Evolutionary conservation across 1,284 basidiomycete species (phyloP), one percentile per base, ranked within the genome.

Genomic region (Blastosporella zonata): DNA sequence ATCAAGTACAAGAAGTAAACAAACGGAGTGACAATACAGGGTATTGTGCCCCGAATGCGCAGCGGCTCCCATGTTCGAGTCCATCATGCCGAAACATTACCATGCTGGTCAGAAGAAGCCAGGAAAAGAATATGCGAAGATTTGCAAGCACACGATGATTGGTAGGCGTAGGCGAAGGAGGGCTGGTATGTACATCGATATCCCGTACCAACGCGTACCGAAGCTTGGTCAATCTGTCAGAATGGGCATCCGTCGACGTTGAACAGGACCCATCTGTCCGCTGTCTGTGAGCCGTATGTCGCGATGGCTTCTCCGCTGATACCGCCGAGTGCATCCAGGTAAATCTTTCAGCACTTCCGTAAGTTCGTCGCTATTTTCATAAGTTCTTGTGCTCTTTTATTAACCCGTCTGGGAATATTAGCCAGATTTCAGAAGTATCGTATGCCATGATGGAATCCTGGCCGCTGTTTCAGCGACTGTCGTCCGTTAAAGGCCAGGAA

Each of bases 181-280:
- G 33, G 34, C 31, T 37, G 6, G 7, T 36, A 34, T 44, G n/a
- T 40, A 47, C 13, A 34, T 37, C 36, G 36, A 21, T 6, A 41
- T 18, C 39, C 17, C 27, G 25, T 37, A 37, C 36, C 20, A 37
- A 37, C 36, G 15, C 33, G 43, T 45, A 21, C 25, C 35, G 36
- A 29, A 23, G 28, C 9, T 21, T n/a, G 21, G 28, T 18, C 37
- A 33, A 35, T 39, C 45, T 38, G 45, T 46, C 45, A 46, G 27
- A 41, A 41, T 25, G 27, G 2, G 39, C 39, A 41, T 41, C 25
- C 39, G 39, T 41, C 27, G 45, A 46, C 34, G 22, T 45, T 36
- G 23, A 34, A 47, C 46, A 47, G 46, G 46, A 47, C 46, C 38
- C 46, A 47, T 47, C 46, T 47, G 39, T 47, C 46, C 43, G 23